Conservation (phyloP, 23 red algal species). For the Gracilaria gracilis region DNA sequence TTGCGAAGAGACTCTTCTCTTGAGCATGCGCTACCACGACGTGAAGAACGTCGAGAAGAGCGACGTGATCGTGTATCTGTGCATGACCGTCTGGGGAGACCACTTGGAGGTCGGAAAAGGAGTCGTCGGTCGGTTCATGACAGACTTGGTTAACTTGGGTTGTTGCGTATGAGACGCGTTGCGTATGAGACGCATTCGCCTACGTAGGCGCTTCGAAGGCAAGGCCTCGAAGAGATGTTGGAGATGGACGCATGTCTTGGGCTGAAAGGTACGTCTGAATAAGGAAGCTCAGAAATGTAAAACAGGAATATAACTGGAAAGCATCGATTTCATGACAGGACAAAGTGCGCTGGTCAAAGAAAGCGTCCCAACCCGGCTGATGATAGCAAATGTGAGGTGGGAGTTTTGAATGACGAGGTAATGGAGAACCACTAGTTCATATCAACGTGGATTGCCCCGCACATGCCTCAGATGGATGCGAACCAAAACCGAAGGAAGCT, state of each 20-base stretch:
- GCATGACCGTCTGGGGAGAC: constrained; percentile 47
- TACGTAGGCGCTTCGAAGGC: neutral
- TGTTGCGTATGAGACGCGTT: neutral
- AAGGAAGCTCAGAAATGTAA: neutral
- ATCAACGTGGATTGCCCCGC: neutral
- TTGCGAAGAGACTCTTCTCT: constrained; percentile 19
- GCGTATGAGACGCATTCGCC: neutral
- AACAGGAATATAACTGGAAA: neutral
- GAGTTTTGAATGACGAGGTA: neutral
- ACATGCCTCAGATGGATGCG: neutral
- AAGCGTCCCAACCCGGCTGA: neutral
- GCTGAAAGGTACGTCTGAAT: neutral
- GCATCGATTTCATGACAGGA: neutral
- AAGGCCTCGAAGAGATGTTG: neutral
- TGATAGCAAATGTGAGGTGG: neutral
- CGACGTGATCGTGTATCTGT: constrained; percentile 39
- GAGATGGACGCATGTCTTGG: neutral
- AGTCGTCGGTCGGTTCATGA: constrained; percentile 47
- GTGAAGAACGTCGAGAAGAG: constrained; percentile 41
- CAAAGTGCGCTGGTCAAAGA: no score
- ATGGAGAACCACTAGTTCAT: neutral
- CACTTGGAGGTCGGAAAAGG: constrained; percentile 20
- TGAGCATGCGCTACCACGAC: constrained; percentile 1
- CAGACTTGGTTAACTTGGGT: constrained; percentile 18
- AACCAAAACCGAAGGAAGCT: neutral